phyloP scores from a whole-genome alignment of 768 basidiomycete genomes.

The Kwoniella europaea region DNA sequence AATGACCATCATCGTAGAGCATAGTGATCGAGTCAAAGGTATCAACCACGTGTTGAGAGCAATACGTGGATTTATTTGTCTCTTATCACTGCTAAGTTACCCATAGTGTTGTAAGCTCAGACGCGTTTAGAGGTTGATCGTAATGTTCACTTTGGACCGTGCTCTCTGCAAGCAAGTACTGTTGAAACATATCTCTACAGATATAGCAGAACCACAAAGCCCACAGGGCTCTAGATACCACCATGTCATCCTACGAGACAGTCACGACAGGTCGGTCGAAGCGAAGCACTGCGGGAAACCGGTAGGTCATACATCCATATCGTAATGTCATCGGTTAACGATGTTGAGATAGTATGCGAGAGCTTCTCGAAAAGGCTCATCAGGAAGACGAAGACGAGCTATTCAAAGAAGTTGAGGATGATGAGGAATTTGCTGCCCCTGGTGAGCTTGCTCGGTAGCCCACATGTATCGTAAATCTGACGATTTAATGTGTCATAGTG shows the following conservation, averaged over 20 bases:
- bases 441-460: slow-evolving; percentile 27
- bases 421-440: slow-evolving; percentile 53
- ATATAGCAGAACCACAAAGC: background rate
- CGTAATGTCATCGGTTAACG: background rate
- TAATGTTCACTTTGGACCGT: background rate
- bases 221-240: slow-evolving; percentile 2
- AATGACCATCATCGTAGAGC: background rate
- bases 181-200: background rate
- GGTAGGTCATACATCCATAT: slow-evolving; percentile 32
- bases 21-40: slow-evolving; percentile 2
- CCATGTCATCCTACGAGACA: slow-evolving; percentile 34
- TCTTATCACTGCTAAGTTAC: background rate
- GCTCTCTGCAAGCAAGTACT: background rate
- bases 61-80: slow-evolving; percentile 8
- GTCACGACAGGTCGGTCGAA: slow-evolving; percentile 48
- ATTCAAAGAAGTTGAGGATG: slow-evolving; percentile 53
- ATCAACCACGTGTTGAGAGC: background rate
- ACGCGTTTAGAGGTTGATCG: background rate
- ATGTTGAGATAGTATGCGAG: slow-evolving; percentile 49
- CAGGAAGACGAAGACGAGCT: slow-evolving; percentile 54
- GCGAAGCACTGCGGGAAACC: slow-evolving; percentile 55
- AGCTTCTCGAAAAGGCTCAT: slow-evolving; percentile 55
- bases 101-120: background rate
- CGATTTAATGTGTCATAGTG: slow-evolving; percentile 20
- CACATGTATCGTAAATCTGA: background rate